phyloP scores from a whole-genome alignment of 108 stramenopile genomes.

The Cylindrotheca closterium region DNA sequence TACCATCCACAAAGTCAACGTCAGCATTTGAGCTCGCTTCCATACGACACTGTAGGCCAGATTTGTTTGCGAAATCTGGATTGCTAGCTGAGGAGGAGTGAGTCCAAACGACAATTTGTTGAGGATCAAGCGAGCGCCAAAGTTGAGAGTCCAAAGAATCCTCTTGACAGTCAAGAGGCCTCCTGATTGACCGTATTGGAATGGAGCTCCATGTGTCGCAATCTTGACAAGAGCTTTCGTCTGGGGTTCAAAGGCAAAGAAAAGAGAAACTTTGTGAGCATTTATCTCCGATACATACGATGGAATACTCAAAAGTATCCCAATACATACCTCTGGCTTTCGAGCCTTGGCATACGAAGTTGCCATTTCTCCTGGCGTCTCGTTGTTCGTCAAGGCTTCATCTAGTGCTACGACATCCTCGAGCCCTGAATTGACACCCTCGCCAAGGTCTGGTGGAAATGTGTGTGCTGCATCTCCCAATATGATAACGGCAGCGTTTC shows the following conservation, averaged over 20 bases:
- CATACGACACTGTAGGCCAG: conserved; percentile 35
- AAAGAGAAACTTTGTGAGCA: background rate
- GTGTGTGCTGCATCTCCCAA: conserved; percentile 90
- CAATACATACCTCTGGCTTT: conserved; percentile 11
- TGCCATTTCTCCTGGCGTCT: background rate
- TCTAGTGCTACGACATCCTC: conserved; percentile 77
- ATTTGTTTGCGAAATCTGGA: conserved; percentile 27
- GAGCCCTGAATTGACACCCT: conserved; percentile 86
- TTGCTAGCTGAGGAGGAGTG: conserved; percentile 32
- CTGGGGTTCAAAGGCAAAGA: conserved; percentile 18
- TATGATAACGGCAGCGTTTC: conserved; percentile 45
- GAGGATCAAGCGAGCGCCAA: conserved; percentile 40
- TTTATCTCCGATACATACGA: background rate
- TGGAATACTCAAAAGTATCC: background rate
- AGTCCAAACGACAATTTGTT: conserved; percentile 46
- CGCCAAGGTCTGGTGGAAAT: conserved; percentile 86
- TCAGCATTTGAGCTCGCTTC: conserved; percentile 27
- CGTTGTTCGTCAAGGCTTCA: conserved; percentile 22
- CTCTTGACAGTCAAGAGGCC: conserved; percentile 13
- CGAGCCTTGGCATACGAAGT: conserved; percentile 6
- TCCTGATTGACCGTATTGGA: conserved; percentile 52
- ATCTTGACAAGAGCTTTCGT: conserved; percentile 43
- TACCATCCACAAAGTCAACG: background rate
- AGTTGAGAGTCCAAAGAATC: conserved; percentile 47
- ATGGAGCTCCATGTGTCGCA: conserved; percentile 49